These are phyloP conservation scores for Arthrinium puccinioides DNA, from an alignment of 2,329 filamentous ascomycete genomes.

Conservation along the genomic window DNA sequence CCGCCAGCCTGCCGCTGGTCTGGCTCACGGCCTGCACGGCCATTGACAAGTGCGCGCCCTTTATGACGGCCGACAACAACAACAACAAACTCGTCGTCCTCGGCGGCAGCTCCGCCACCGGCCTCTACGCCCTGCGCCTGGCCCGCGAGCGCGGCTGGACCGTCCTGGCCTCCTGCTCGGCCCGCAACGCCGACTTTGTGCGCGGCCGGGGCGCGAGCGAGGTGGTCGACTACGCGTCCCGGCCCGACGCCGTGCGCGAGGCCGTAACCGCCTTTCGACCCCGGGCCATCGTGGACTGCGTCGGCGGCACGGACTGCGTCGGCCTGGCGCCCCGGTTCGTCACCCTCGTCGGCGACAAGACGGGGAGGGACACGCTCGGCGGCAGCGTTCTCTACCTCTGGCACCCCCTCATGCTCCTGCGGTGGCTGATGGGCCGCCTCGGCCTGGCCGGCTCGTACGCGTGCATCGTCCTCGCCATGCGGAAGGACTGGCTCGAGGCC, in stretches of 20 bases:
- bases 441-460: conserved; percentile 3
- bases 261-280: conserved; percentile 6
- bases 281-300: conserved; percentile 3
- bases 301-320: conserved; percentile 3
- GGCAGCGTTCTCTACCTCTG: conserved; percentile 1
- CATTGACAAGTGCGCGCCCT: conserved; percentile 7
- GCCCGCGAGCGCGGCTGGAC: conserved; percentile 12
- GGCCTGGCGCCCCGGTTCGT: conserved; percentile 1
- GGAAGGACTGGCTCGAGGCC: neutral
- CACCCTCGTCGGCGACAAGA: conserved; percentile 3
- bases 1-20: conserved; percentile 10
- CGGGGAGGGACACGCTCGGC: neutral
- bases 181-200: conserved; percentile 11
- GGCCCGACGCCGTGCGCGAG: conserved; percentile 2
- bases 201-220: conserved; percentile 9
- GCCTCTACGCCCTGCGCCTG: conserved; percentile 11
- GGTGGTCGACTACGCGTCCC: conserved; percentile 11
- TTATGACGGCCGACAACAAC: neutral
- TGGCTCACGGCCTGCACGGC: conserved; percentile 11
- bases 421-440: neutral
- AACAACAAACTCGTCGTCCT: conserved; percentile 9
- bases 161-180: conserved; percentile 11
- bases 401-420: neutral
- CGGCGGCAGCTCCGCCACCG: conserved; percentile 11
- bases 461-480: conserved; percentile 1